Evolutionary conservation across 176 grass and related monocot genomes (phyloP).

Genomic region (Thalia dealbata): DNA sequence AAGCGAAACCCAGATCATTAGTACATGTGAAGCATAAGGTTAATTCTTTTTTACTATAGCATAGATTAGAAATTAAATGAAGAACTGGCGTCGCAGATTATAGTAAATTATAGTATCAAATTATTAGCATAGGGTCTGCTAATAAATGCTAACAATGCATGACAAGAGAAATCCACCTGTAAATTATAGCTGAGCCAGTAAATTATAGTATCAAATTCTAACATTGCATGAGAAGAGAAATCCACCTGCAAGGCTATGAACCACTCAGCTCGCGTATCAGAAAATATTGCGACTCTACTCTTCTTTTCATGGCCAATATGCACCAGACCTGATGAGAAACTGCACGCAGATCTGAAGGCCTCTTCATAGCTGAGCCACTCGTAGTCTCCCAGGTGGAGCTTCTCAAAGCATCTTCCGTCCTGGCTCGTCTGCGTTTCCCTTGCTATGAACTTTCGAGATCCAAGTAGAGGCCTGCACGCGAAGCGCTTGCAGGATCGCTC

Average conservation of each 20-base stretch:
- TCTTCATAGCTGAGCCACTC: conserved; percentile 69
- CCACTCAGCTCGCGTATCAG: conserved; percentile 89
- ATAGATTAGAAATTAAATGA: no score
- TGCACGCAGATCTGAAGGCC: conserved; percentile 62
- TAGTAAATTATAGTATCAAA: no score
- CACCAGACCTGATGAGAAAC: conserved; percentile 67
- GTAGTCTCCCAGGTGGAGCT: conserved; percentile 80
- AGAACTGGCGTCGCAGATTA: no score
- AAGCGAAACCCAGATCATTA: no score
- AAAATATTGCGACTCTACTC: conserved; percentile 70
- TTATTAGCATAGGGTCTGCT: no score
- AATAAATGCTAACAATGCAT: background rate
- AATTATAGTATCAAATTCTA: no score
- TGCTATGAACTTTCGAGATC: conserved; percentile 61
- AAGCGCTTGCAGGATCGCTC: conserved; percentile 65
- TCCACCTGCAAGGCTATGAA: conserved; percentile 83
- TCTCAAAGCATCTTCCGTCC: conserved; percentile 77
- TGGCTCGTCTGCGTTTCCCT: conserved; percentile 42
- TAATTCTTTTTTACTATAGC: no score
- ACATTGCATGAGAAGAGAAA: conserved; percentile 1
- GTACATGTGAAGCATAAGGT: no score
- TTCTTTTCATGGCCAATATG: conserved; percentile 50
- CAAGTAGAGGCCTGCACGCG: conserved; percentile 53
- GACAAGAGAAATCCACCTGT: conserved; percentile 43
- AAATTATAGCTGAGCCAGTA: background rate